Percentiles rank a stretch among this genome's conserved stretches.
These are phyloP conservation scores for Spizellomyces sp. DNA, from an alignment of 192 early-diverging fungal species.

Conservation along the genomic window DNA sequence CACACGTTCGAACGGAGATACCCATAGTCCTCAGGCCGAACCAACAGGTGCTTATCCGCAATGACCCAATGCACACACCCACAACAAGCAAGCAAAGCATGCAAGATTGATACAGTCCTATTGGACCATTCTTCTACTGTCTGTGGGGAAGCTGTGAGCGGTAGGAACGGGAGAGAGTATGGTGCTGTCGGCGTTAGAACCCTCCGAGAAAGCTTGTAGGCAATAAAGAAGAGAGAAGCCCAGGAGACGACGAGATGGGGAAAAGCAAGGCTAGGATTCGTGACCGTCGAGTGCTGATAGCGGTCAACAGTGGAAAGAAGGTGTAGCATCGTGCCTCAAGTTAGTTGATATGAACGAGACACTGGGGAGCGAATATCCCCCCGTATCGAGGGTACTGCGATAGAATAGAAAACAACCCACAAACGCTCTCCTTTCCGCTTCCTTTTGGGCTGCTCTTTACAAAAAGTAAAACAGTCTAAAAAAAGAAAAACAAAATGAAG, in stretches of 20 bases:
- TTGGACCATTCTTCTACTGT: constrained; percentile 25
- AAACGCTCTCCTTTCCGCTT: too few species aligned
- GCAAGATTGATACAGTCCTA: constrained; percentile 11
- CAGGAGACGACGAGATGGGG: constrained; percentile 16
- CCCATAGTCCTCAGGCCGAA: constrained; percentile 1
- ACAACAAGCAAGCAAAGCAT: constrained; percentile 12
- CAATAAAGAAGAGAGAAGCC: constrained; percentile 5
- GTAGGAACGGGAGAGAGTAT: constrained; percentile 4
- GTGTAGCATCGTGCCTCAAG: background rate
- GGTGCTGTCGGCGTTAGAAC: background rate
- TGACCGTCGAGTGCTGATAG: background rate
- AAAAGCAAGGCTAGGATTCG: constrained; percentile 9
- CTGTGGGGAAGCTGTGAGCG: background rate
- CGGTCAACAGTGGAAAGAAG: background rate
- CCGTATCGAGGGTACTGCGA: too few species aligned
- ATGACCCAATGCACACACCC: constrained; percentile 20
- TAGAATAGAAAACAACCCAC: too few species aligned
- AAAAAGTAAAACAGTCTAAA: too few species aligned
- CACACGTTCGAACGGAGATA: constrained; percentile 13
- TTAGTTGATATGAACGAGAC: too few species aligned
- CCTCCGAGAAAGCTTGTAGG: background rate
- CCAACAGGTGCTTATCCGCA: constrained; percentile 4
- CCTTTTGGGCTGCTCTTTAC: too few species aligned
- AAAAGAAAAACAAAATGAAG: too few species aligned
- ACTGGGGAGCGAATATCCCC: too few species aligned